Evolutionary conservation across 441 rosid species (phyloP).

Genomic region (Pelargonium australe): DNA sequence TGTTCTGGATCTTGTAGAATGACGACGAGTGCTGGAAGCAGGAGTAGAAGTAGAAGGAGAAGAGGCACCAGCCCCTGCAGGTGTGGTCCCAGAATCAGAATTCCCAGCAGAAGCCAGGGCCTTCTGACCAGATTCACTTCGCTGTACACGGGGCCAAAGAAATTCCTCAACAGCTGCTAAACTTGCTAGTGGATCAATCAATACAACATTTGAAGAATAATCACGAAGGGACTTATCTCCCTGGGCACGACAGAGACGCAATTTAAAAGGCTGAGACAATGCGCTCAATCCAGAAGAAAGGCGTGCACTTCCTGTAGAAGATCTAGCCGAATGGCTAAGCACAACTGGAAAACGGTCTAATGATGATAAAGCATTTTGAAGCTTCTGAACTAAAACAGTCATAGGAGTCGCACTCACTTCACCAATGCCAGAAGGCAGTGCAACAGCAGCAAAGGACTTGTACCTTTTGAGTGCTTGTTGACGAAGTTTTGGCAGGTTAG

Average conservation of each 20-base stretch:
- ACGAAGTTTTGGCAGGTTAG: conserved; percentile 74
- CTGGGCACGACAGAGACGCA: conserved; percentile 89
- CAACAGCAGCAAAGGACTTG: conserved; percentile 62
- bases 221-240: conserved; percentile 94
- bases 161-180: conserved; percentile 94
- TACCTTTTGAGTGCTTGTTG: conserved; percentile 77
- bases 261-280: conserved; percentile 87
- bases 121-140: conserved; percentile 79
- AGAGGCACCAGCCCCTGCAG: conserved; percentile 66
- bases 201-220: conserved; percentile 90
- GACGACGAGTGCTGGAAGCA: conserved; percentile 45
- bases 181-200: conserved; percentile 97
- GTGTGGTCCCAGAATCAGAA: conserved; percentile 54
- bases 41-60: conserved; percentile 78
- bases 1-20: conserved; percentile 78
- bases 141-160: conserved; percentile 96
- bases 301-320: conserved; percentile 86
- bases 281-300: conserved; percentile 96
- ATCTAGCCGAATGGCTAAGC: conserved; percentile 83
- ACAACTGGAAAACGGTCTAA: conserved; percentile 97
- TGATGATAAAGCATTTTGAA: conserved; percentile 90
- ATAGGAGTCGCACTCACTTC: conserved; percentile 54
- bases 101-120: conserved; percentile 50
- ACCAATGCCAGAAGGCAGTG: conserved; percentile 58
- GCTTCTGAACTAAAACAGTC: conserved; percentile 91